A percentile compares a stretch with the other conserved stretches of the same genome.
Conservation (phyloP, 2,329 filamentous ascomycete genomes). For the Monosporascus sp. region DNA sequence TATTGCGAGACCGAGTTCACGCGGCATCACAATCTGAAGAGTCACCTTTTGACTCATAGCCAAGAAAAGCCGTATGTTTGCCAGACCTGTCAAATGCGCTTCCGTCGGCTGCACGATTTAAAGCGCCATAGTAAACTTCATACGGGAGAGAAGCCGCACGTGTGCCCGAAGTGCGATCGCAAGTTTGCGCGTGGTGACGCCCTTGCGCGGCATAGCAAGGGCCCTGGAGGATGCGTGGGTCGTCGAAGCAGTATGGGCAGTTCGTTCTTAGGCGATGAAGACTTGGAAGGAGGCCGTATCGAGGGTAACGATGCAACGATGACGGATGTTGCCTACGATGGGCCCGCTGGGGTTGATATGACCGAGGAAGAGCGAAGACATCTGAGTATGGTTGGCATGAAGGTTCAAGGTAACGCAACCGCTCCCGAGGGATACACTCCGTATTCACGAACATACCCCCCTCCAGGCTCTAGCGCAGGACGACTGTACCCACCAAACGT, state of each 20-base stretch:
- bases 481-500: conserved; percentile 59
- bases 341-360: conserved; percentile 55
- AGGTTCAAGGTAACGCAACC: conserved; percentile 48
- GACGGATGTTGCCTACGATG: conserved; percentile 51
- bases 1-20: conserved; percentile 97
- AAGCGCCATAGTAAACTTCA: conserved; percentile 96
- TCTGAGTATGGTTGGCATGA: conserved; percentile 69
- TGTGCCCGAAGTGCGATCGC: conserved; percentile 89
- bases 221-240: conserved; percentile 90
- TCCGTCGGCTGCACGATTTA: conserved; percentile 86
- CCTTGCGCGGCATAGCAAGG: conserved; percentile 89
- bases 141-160: conserved; percentile 90
- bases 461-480: conserved; percentile 42
- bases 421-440: conserved; percentile 47
- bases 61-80: conserved; percentile 98
- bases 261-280: conserved; percentile 69
- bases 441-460: conserved; percentile 76
- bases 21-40: conserved; percentile 94
- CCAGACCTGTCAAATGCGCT: conserved; percentile 86
- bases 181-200: conserved; percentile 95
- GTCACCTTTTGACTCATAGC: conserved; percentile 92
- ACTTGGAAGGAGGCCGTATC: conserved; percentile 49
- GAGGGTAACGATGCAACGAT: conserved; percentile 52
- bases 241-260: conserved; percentile 79
- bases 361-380: conserved; percentile 55